Base-by-base conservation (phyloP, 2,329 filamentous ascomycete species). In the Talaromyces verruculosus region DNA sequence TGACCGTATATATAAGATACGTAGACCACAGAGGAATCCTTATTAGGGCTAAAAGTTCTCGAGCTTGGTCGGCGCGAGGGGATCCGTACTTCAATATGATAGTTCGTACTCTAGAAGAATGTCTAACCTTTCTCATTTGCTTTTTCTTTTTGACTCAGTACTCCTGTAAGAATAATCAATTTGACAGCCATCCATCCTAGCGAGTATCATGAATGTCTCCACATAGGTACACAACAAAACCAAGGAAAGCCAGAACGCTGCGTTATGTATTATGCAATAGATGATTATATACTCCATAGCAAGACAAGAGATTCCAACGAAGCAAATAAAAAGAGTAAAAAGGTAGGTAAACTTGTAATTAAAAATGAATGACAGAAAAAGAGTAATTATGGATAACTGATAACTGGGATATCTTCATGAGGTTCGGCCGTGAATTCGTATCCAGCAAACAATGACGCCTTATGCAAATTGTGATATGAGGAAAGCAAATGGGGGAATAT, bases 391-490 rank as follows among this genome's bases (percentile, higher is more conserved):
- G 22, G 17, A 59, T 28, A 37, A 41, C 39, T 43, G 41, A 43
- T 43, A n/a, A 57, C n/a, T 39, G 53, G 57, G 57, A 45, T 45
- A 45, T 45, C 37, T 45, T 41, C 19, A 19, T 43, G 15, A 13
- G 6, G 22, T 30, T 60, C 57, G 25, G 57, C 57, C 57, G 57
- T 60, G 33, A 45, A 43, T 45, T 60, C 57, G 57, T 60, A 13
- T 60, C 37, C 19, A n/a, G 22, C 25, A 57, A 55, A 45, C 28
- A 45, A 43, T 57, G 47, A 63, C 61, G 35, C 61, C 45, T 35
- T 30, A 63, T 63, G 39, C 59, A 61, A 63, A 51, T 49, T 60
- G 41, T 51, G 4, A 33, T 11, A 58, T 61, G 17, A 45, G 41
- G 43, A 35, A 60, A 43, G 28, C 37, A 53, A 60, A 55, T 25